Percentiles rank a stretch among this genome's conserved stretches.
phyloP scores from a whole-genome alignment of 441 rosid species.

The Jatropha podagrica region DNA sequence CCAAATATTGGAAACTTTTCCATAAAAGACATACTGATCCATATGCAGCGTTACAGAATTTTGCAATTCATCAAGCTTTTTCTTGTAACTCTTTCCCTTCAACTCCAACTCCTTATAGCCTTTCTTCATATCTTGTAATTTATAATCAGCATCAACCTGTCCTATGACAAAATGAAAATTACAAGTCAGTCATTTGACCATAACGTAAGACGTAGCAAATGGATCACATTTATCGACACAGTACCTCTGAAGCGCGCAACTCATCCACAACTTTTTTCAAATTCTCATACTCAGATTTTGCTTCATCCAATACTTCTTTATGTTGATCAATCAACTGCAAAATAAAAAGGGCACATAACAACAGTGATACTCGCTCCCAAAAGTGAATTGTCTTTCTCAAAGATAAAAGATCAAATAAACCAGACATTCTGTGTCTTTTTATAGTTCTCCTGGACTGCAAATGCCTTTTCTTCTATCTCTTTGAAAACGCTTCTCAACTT shows the following conservation, averaged over 20 bases:
- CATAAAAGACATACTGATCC: conserved; percentile 73
- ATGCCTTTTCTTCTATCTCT: conserved; percentile 78
- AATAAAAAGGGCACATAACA: conserved; percentile 20
- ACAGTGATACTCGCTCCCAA: not conserved
- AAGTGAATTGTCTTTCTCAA: conserved; percentile 9
- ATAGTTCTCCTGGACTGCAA: conserved; percentile 78
- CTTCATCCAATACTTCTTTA: conserved; percentile 58
- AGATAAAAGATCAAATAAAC: conserved; percentile 26
- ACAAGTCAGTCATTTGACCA: not conserved
- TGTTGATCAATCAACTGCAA: conserved; percentile 79
- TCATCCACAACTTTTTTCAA: conserved; percentile 80
- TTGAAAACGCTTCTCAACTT: conserved; percentile 61
- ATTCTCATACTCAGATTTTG: conserved; percentile 65
- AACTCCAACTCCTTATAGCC: conserved; percentile 67
- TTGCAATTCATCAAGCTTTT: conserved; percentile 79
- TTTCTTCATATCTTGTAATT: conserved; percentile 80
- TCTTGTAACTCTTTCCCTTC: conserved; percentile 82
- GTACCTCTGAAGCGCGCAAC: conserved; percentile 83
- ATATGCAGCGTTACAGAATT: conserved; percentile 61
- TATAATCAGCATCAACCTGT: conserved; percentile 87
- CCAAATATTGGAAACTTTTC: conserved; percentile 11
- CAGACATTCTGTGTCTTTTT: conserved; percentile 65
- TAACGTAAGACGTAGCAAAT: conserved; percentile 22
- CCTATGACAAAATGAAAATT: conserved; percentile 6
- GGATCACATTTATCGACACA: conserved; percentile 15